Base-by-base conservation (phyloP, 192 early-diverging fungal genomes). In the Gamsiella multidivaricata region DNA sequence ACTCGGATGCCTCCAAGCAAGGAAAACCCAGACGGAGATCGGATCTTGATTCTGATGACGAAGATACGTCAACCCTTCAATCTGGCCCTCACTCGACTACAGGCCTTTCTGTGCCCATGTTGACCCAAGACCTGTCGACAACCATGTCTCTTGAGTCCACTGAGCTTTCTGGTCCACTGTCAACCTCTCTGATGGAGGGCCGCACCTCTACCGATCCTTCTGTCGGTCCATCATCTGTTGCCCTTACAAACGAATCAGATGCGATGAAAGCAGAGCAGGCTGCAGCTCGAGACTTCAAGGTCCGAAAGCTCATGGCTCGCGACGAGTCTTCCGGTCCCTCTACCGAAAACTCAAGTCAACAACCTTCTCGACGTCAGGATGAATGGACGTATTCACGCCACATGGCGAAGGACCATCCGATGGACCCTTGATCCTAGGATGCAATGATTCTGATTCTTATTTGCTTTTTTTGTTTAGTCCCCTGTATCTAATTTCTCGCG, bases 371-470 rank as follows among this genome's bases (percentile, higher is more conserved):
- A 36, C 49, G 31, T 6, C 49, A 45, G 25, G 59, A 78, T 52
- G 74, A 63, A 25, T 78, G 74, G 74, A 57, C 65, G 15, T 78
- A 78, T 50, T 78, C 74, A 25, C 74, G 74, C 7, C 74, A 78
- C 31, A 64, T 78, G 74, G 74, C 74, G 29, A 78, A 78, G 39
- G 65, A 66, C 25, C 5, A 51, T 11, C 33, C 72, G 5, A 37
- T 58, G 31, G 73, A 65, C 10, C 60, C 73, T 36, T 68, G 62
- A 23, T 50, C 17, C 15, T 4, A 8, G 20, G 43, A 25, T 12
- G 17, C 29, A 17, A 3, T 56, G 9, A 5, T 53, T 69, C 14
- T 25, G 28, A 17, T 43, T 39, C 20, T 18, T 23, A 34, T 46
- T 71, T 36, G 61, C 25, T 59, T 17, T 32, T 69, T 50, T 43